Evolutionary conservation across 805 yeast species (phyloP).

Genomic region (Debaryomyces prosopidis): DNA sequence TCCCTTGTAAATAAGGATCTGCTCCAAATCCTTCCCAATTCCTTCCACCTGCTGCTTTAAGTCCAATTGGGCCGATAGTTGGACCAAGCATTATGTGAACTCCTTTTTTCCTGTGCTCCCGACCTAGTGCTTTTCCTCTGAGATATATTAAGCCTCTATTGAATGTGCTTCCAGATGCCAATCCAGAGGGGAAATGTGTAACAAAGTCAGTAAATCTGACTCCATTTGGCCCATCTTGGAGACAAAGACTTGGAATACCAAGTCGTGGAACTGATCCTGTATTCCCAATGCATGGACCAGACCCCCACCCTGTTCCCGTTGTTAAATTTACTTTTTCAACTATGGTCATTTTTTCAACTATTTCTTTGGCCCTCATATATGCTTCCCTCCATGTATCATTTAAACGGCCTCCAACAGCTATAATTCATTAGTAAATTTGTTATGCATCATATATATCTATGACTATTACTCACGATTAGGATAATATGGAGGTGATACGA

Average conservation of each 20-base stretch:
- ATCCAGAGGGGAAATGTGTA: constrained; percentile 58
- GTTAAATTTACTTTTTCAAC: constrained; percentile 63
- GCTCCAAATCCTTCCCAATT: constrained; percentile 66
- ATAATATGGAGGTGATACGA: constrained; percentile 29
- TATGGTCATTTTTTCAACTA: constrained; percentile 57
- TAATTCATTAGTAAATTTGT: constrained; percentile 7
- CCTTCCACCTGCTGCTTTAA: constrained; percentile 63
- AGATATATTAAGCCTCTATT: constrained; percentile 51
- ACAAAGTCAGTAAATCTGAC: constrained; percentile 57
- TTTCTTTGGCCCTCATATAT: constrained; percentile 52
- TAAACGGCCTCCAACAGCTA: constrained; percentile 47
- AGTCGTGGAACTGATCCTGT: constrained; percentile 58
- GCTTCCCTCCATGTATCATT: constrained; percentile 59
- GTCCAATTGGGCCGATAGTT: constrained; percentile 59
- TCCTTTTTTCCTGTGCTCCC: constrained; percentile 55
- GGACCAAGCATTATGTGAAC: constrained; percentile 60
- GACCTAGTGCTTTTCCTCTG: constrained; percentile 58
- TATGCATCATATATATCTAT: background rate
- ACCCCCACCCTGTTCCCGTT: constrained; percentile 64
- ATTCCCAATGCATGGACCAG: constrained; percentile 63
- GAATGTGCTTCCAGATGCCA: constrained; percentile 60
- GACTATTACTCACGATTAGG: constrained; percentile 36
- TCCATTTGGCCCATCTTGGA: constrained; percentile 66
- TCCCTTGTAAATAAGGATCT: constrained; percentile 62
- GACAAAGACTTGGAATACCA: constrained; percentile 54